A percentile compares a stretch with the other conserved stretches of the same genome.
These are phyloP conservation scores for Cavenderia fasciculata DNA, from an alignment of 78 protist genomes.

Conservation along the genomic window DNA sequence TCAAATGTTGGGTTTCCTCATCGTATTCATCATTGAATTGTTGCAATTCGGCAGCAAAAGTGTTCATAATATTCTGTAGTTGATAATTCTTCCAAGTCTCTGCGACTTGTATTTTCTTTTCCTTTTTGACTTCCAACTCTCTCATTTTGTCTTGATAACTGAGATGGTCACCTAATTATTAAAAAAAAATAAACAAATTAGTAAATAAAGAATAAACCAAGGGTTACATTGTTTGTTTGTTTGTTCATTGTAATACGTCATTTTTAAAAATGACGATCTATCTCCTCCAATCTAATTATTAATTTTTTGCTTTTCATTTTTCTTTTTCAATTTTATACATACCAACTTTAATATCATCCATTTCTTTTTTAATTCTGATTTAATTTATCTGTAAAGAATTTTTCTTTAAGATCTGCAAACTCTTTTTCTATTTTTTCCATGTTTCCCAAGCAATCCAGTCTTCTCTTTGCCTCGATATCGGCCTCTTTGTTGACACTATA, in stretches of 20 bases:
- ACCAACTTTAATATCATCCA: slow-evolving; percentile 67
- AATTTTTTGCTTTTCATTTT: background rate
- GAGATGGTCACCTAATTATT: slow-evolving; percentile 41
- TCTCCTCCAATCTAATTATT: no score
- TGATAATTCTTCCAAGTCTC: slow-evolving; percentile 79
- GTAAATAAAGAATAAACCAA: no score
- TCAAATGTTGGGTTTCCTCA: slow-evolving; percentile 25
- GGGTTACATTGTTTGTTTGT: no score
- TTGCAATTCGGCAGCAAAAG: slow-evolving; percentile 58
- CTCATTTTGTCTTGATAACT: slow-evolving; percentile 53
- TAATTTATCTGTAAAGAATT: slow-evolving; percentile 70
- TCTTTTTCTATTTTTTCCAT: slow-evolving; percentile 70
- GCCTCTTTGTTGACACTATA: slow-evolving; percentile 56
- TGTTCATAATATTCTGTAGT: slow-evolving; percentile 57
- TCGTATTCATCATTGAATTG: slow-evolving; percentile 70
- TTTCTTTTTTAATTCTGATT: slow-evolving; percentile 56
- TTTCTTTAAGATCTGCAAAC: slow-evolving; percentile 76
- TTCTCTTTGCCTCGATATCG: slow-evolving; percentile 36
- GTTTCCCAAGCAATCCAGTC: slow-evolving; percentile 58
- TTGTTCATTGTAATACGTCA: no score
- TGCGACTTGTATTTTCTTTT: slow-evolving; percentile 37
- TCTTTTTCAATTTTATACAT: background rate
- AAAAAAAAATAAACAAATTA: no score
- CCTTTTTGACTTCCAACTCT: slow-evolving; percentile 53
- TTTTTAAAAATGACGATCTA: no score